Conservation (phyloP, 371 early-diverging fungal genomes). For the Mucor indicus region DNA sequence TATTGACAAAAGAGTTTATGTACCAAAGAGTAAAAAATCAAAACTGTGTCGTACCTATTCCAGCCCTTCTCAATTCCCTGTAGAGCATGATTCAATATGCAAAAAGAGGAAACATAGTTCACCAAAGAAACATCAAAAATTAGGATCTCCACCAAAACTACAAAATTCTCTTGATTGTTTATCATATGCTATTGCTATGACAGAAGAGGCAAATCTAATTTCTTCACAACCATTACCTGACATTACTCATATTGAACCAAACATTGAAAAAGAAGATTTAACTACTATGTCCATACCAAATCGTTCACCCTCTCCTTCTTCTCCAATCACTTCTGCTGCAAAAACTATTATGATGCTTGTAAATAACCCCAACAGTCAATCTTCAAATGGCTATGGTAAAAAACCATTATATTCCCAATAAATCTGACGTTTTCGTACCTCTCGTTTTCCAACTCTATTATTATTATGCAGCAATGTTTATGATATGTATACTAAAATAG, state of each 20-base stretch:
- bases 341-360: slow-evolving; percentile 43
- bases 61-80: not conserved
- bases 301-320: slow-evolving; percentile 19
- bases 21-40: slow-evolving; percentile 19
- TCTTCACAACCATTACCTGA: slow-evolving; percentile 30
- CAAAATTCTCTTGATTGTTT: slow-evolving; percentile 28
- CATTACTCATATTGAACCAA: slow-evolving; percentile 19
- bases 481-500: too few species aligned
- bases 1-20: slow-evolving; percentile 22
- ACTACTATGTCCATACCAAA: not conserved
- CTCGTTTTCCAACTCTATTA: too few species aligned
- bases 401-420: too few species aligned
- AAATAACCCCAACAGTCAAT: too few species aligned
- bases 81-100: not conserved
- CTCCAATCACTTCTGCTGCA: slow-evolving; percentile 40
- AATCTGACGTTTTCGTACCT: too few species aligned
- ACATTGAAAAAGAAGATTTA: slow-evolving; percentile 15
- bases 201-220: slow-evolving; percentile 16
- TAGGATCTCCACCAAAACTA: slow-evolving; percentile 2
- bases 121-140: too few species aligned
- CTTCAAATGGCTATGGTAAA: too few species aligned
- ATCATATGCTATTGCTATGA: slow-evolving; percentile 41
- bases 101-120: not conserved
- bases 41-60: slow-evolving; percentile 23
- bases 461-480: too few species aligned